Evolutionary conservation across 2,329 filamentous ascomycete genomes (phyloP), one percentile per base, ranked within the genome.

Genomic region (Aureobasidium namibiae): DNA sequence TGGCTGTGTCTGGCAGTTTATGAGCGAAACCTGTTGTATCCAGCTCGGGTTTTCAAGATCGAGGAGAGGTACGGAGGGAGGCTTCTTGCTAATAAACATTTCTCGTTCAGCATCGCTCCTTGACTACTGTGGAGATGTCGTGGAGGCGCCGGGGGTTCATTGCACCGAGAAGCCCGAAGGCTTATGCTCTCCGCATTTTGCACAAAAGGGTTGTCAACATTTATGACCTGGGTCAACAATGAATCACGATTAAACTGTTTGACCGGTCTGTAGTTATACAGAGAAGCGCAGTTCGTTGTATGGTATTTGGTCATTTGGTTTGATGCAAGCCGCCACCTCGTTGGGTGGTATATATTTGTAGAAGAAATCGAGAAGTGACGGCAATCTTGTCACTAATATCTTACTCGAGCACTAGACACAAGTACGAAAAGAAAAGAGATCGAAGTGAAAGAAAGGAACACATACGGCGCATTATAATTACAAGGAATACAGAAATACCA

Each of bases 401-500:
- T 34, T 23, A 16, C 49, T 52, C 23, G 23, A n/a, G 26, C 7
- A 26, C 41, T 44, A 13, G 36, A 38, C n/a, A 2, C 18, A 18
- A 33, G 31, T 18, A 50, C 29, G n/a, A 38, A 39, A 23, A 39
- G 23, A 39, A 34, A 39, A 16, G 29, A n/a, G 11, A 3, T 38
- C 8, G 36, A 11, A 45, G n/a, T 13, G 16, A 42, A 23, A 39
- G 7, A 53, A 42, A 23, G 14, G 14, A 42, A 23, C 23, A 54
- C 31, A 26, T 23, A 38, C 18, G 14, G 52, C 52, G 39, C 39
- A 56, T 56, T 45, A 45, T 56, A 56, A 56, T 56, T 56, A 56
- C 38, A 56, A 56, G 31, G 41, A 11, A 56, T 56, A 56, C 52
- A 44, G 52, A 56, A 54, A 42, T 31, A 54, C 50, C 50, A 54